phyloP scores from a whole-genome alignment of 352 stramenopile species.

The Blastocystis sp. region DNA sequence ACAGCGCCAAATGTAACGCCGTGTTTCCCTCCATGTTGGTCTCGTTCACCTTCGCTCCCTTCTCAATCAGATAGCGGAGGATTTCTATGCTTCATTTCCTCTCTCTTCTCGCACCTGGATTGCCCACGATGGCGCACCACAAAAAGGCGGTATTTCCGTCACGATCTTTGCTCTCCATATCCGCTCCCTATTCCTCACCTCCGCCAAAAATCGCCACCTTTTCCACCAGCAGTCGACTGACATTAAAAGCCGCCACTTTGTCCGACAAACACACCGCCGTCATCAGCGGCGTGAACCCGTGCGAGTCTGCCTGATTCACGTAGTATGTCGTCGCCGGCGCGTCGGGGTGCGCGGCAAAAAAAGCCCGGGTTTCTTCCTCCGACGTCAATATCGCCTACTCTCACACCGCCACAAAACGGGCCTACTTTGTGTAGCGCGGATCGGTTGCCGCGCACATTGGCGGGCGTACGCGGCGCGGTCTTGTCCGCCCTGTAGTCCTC shows the following conservation, averaged over 20 bases:
- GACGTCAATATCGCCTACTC: slow-evolving; percentile 49
- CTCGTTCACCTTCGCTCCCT: slow-evolving; percentile 20
- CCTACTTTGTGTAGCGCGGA: slow-evolving; percentile 48
- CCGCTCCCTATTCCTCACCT: slow-evolving; percentile 12
- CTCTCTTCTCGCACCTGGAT: background rate
- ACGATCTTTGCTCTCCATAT: slow-evolving; percentile 28
- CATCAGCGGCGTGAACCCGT: slow-evolving; percentile 66
- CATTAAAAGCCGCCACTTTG: slow-evolving; percentile 22
- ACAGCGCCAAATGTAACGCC: slow-evolving; percentile 69
- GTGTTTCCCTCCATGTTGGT: slow-evolving; percentile 70
- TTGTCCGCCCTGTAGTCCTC: slow-evolving; percentile 45
- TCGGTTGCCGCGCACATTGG: slow-evolving; percentile 50
- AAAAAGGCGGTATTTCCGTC: slow-evolving; percentile 72
- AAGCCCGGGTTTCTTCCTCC: slow-evolving; percentile 30
- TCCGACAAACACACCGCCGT: slow-evolving; percentile 52
- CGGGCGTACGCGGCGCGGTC: slow-evolving; percentile 43
- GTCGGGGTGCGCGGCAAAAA: slow-evolving; percentile 4
- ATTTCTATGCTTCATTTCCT: slow-evolving; percentile 28
- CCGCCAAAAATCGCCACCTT: background rate
- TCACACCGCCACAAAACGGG: background rate
- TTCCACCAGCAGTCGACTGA: slow-evolving; percentile 46
- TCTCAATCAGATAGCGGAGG: slow-evolving; percentile 57
- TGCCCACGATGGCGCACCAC: slow-evolving; percentile 70
- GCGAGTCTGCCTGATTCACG: slow-evolving; percentile 43
- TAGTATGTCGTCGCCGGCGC: slow-evolving; percentile 24